Evolutionary conservation across 75 land plant genomes (phyloP), one percentile per base, ranked within the genome.

Genomic region (Pinus taeda): DNA sequence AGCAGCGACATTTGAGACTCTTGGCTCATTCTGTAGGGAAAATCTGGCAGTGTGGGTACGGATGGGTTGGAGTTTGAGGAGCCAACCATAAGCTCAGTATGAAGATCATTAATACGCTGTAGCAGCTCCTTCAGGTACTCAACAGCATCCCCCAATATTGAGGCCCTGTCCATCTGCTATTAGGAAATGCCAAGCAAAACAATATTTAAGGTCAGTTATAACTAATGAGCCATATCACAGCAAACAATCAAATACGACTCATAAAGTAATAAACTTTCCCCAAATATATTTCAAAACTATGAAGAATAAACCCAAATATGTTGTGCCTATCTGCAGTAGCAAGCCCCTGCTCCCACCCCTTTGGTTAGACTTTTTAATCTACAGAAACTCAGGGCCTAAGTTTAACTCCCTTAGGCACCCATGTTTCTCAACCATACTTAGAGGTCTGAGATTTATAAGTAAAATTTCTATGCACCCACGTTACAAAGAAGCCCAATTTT

Each of bases 101-200:
- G 65, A 24, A 79, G 67, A 15, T 71, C 76, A 22, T 53, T 58
- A 55, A 71, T 72, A 2, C 55, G 39, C 22, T 57, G 60, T 59
- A 60, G 67, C 37, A 82, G 81, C 17, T 82, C 77, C 76, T 82
- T 85, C 39, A 83, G 73, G 59, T 85, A 85, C 75, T 85, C 81
- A 26, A 85, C 79, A 18, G 79, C 87, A 64, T 85, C 87, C 3
- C 85, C 87, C 61, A 85, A 60, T 49, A 85, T 85, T 56, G 87
- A 85, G 36, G 85, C 82, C 57, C 87, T 59, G 57, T 83, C 85
- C 86, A 85, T 85, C 86, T 85, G 76, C 55, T 49, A 49, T 9
- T 9, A 49, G 55, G 11, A 49, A 49, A 49, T 49, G 55, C 55
- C 55, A 49, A 49, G 55, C 55, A 62, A 29, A 7, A 4, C 24